Evolutionary conservation across 768 basidiomycete genomes (phyloP).

Genomic region (Astraeus odoratus): DNA sequence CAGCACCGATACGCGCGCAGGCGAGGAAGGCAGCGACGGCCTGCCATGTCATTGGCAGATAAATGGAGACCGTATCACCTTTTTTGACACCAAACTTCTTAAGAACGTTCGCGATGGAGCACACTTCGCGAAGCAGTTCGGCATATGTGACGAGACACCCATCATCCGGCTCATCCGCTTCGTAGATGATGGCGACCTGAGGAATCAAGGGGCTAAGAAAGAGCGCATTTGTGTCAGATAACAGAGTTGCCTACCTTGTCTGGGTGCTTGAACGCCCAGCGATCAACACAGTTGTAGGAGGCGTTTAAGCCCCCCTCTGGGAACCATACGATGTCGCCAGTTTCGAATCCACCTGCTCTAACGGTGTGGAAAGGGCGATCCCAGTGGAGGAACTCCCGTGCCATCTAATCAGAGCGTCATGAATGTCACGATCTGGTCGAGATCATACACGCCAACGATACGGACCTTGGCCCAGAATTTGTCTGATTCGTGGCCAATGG

Average conservation of each 20-base stretch:
- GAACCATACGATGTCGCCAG: conserved; percentile 93
- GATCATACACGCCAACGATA: not conserved
- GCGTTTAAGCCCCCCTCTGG: conserved; percentile 91
- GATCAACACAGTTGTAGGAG: conserved; percentile 96
- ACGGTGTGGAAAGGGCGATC: conserved; percentile 87
- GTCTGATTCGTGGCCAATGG: conserved; percentile 72
- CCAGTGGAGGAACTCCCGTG: conserved; percentile 76
- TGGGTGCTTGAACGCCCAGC: conserved; percentile 89
- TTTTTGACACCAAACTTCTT: conserved; percentile 86
- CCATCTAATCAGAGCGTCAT: conserved; percentile 36
- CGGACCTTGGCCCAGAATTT: conserved; percentile 84
- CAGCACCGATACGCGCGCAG: conserved; percentile 92
- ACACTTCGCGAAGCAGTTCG: conserved; percentile 88
- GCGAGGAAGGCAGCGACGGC: conserved; percentile 95
- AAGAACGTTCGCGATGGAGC: conserved; percentile 84
- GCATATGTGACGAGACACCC: conserved; percentile 72
- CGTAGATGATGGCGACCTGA: conserved; percentile 94
- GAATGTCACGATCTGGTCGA: not conserved
- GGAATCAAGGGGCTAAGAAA: not conserved
- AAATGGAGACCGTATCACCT: conserved; percentile 90
- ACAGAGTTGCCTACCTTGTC: conserved; percentile 48
- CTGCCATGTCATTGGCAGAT: conserved; percentile 94
- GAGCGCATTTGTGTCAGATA: not conserved
- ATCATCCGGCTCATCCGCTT: conserved; percentile 89
- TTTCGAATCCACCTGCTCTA: conserved; percentile 71